These are phyloP conservation scores for Blastobotrys aristatus DNA, from an alignment of 1,139 yeast genomes.

Conservation along the genomic window DNA sequence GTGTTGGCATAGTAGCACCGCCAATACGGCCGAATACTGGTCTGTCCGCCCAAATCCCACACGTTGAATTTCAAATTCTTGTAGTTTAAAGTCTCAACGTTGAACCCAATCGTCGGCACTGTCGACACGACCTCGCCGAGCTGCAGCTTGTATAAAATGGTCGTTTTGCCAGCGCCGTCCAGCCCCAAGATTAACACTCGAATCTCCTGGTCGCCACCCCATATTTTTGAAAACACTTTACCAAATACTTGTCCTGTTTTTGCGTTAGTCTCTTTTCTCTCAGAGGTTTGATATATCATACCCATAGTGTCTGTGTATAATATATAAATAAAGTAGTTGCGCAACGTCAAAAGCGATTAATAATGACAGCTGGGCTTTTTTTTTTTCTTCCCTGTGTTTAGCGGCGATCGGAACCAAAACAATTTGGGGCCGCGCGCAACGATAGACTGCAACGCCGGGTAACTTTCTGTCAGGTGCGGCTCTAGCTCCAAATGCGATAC, in stretches of 20 bases:
- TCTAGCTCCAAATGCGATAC: no score
- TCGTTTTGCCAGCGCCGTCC: slow-evolving; percentile 98
- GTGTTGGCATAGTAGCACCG: slow-evolving; percentile 95
- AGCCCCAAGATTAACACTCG: slow-evolving; percentile 87
- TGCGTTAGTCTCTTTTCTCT: not conserved
- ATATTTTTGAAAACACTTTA: slow-evolving; percentile 74
- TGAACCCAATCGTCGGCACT: slow-evolving; percentile 94
- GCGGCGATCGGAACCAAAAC: no score
- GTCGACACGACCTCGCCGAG: slow-evolving; percentile 93
- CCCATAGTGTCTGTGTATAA: not conserved
- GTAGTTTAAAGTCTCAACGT: slow-evolving; percentile 88
- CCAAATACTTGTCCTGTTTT: slow-evolving; percentile 44
- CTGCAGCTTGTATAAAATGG: slow-evolving; percentile 85
- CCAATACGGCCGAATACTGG: slow-evolving; percentile 97
- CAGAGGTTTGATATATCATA: not conserved
- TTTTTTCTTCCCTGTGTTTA: no score
- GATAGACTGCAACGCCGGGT: no score
- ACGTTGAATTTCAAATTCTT: slow-evolving; percentile 85
- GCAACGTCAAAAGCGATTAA: no score
- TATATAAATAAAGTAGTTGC: no score
- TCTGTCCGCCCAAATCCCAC: slow-evolving; percentile 95
- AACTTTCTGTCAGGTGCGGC: no score
- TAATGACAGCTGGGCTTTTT: no score
- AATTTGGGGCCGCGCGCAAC: no score
- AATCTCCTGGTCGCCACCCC: slow-evolving; percentile 89